Evolutionary conservation across 163 green algal genomes (phyloP).

Genomic region (Botryococcus braunii): DNA sequence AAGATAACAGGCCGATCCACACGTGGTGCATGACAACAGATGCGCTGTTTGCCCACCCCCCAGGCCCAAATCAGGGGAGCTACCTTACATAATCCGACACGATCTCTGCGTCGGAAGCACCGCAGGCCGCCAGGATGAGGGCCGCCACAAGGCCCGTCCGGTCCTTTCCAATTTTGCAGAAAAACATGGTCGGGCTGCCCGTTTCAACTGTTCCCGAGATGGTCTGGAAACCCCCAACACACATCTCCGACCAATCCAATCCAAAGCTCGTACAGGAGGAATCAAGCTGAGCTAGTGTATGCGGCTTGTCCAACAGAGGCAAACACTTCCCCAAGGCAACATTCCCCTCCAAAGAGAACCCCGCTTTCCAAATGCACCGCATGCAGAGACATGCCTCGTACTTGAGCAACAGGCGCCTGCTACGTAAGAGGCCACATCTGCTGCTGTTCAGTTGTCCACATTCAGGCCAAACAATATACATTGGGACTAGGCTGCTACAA

Average conservation of each 20-base stretch:
- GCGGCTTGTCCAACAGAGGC: too few species aligned
- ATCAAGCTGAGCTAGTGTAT: too few species aligned
- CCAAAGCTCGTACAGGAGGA: too few species aligned
- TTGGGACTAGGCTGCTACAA: constrained; percentile 2
- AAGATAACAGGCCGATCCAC: neutral
- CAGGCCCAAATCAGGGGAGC: neutral
- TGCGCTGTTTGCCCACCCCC: neutral
- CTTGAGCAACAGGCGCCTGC: neutral
- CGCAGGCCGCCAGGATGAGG: constrained; percentile 42
- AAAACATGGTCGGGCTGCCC: constrained; percentile 41
- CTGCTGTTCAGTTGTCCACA: too few species aligned
- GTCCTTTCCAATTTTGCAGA: constrained; percentile 63
- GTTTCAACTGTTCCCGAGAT: constrained; percentile 30
- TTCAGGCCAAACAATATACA: neutral
- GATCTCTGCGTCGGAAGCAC: constrained; percentile 42
- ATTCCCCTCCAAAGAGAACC: too few species aligned
- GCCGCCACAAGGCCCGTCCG: constrained; percentile 51
- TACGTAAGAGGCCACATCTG: too few species aligned
- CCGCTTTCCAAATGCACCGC: too few species aligned
- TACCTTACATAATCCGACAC: constrained; percentile 53
- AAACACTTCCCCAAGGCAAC: too few species aligned
- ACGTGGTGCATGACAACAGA: neutral
- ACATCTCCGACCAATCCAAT: too few species aligned
- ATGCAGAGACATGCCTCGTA: neutral
- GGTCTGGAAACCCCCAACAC: constrained; percentile 13